A percentile compares a stretch with the other conserved stretches of the same genome.
phyloP scores from a whole-genome alignment of 2,329 filamentous ascomycete species.

The Clonostachys byssicola region DNA sequence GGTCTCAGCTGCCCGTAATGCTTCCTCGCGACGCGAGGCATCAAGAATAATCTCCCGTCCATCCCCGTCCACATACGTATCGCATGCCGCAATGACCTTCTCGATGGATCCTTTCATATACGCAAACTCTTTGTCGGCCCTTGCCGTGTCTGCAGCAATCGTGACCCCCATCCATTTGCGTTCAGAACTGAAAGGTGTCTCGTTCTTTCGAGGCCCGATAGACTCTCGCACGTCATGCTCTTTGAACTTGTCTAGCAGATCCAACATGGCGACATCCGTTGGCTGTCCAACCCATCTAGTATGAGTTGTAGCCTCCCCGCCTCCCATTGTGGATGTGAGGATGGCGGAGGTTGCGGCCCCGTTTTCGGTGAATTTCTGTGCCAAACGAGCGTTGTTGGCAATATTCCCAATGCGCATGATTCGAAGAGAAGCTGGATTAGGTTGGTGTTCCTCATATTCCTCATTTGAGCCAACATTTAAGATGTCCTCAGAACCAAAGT shows the following conservation, averaged over 20 bases:
- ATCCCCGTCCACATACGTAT: constrained; percentile 83
- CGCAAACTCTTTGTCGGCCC: constrained; percentile 69
- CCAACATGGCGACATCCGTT: constrained; percentile 94
- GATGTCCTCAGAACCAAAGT: constrained; percentile 64
- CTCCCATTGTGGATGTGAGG: constrained; percentile 75
- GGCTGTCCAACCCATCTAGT: constrained; percentile 96
- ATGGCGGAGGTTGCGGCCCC: constrained; percentile 68
- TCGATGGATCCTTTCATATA: constrained; percentile 97
- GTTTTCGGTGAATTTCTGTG: constrained; percentile 66
- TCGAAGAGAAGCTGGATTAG: constrained; percentile 70
- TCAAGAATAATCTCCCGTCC: constrained; percentile 86
- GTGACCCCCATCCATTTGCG: constrained; percentile 99
- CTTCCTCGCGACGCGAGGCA: constrained; percentile 67
- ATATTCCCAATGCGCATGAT: constrained; percentile 93
- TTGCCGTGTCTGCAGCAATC: constrained; percentile 55
- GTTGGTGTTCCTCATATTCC: constrained; percentile 49
- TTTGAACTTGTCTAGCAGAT: constrained; percentile 84
- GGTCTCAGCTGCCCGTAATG: constrained; percentile 71
- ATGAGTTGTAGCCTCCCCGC: constrained; percentile 54
- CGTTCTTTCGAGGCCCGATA: constrained; percentile 74
- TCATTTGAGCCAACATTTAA: constrained; percentile 51
- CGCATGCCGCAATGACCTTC: constrained; percentile 78
- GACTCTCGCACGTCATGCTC: constrained; percentile 89
- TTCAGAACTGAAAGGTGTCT: constrained; percentile 95
- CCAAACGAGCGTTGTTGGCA: constrained; percentile 87